phyloP scores from a whole-genome alignment of 2,329 filamentous ascomycete genomes.

The Cladorrhinum sp. region DNA sequence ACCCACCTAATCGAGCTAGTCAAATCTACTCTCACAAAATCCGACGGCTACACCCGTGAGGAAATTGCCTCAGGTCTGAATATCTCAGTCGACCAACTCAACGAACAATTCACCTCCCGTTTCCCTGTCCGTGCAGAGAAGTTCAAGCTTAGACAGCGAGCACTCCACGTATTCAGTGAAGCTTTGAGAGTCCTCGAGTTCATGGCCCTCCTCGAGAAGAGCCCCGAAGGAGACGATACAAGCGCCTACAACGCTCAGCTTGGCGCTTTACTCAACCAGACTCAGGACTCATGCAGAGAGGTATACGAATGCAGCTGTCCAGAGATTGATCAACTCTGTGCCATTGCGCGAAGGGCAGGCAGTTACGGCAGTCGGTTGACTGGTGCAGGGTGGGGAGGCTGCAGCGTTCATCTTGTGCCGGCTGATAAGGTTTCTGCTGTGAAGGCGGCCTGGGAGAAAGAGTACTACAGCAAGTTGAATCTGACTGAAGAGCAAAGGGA shows the following conservation, averaged over 20 bases:
- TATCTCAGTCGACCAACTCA: conserved; percentile 67
- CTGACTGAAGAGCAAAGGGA: conserved; percentile 68
- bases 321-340: conserved; percentile 86
- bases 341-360: conserved; percentile 73
- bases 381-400: conserved; percentile 95
- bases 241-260: conserved; percentile 62
- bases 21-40: conserved; percentile 67
- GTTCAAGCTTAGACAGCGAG: conserved; percentile 85
- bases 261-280: conserved; percentile 82
- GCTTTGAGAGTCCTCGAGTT: conserved; percentile 83
- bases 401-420: conserved; percentile 88
- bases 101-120: conserved; percentile 75
- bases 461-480: conserved; percentile 74
- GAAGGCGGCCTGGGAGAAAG: conserved; percentile 69
- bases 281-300: conserved; percentile 82
- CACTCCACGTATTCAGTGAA: conserved; percentile 87
- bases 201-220: conserved; percentile 68
- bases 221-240: conserved; percentile 45
- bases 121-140: conserved; percentile 85
- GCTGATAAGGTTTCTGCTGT: conserved; percentile 77
- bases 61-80: conserved; percentile 74
- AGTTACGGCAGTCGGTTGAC: conserved; percentile 83
- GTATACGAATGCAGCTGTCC: conserved; percentile 89
- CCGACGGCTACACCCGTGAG: conserved; percentile 83
- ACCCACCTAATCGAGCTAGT: conserved; percentile 67